Conservation (phyloP, 73 alveolate species). For the Paramecium octaurelia region DNA sequence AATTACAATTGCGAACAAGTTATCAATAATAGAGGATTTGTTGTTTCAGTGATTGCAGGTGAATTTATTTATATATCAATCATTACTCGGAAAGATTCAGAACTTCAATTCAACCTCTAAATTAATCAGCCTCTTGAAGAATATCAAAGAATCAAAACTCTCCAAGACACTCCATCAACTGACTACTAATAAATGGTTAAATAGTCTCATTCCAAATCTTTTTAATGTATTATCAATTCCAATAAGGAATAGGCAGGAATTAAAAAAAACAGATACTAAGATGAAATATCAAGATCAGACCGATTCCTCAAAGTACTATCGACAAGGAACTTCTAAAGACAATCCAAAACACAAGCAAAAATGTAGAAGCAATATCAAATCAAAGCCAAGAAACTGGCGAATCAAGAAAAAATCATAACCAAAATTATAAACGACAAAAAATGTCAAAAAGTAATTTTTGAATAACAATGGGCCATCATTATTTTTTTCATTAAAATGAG, state of each 20-base stretch:
- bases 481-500: background rate
- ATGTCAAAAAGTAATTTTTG: background rate
- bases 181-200: background rate
- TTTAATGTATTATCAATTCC: background rate
- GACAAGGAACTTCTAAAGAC: background rate
- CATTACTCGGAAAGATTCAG: slow-evolving; percentile 24
- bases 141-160: background rate
- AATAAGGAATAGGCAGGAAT: background rate
- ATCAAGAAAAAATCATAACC: background rate
- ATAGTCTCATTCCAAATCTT: background rate
- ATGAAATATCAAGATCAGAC: background rate
- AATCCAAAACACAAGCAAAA: background rate
- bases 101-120: background rate
- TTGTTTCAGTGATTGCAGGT: background rate
- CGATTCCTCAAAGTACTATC: background rate
- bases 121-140: background rate
- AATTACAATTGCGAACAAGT: background rate
- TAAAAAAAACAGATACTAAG: background rate
- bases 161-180: background rate
- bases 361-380: background rate
- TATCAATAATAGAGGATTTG: background rate
- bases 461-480: background rate
- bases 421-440: background rate
- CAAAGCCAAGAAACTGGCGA: background rate
- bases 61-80: background rate